These are phyloP conservation scores for Lyophyllum decastes DNA, from an alignment of 768 basidiomycete species.

Conservation along the genomic window DNA sequence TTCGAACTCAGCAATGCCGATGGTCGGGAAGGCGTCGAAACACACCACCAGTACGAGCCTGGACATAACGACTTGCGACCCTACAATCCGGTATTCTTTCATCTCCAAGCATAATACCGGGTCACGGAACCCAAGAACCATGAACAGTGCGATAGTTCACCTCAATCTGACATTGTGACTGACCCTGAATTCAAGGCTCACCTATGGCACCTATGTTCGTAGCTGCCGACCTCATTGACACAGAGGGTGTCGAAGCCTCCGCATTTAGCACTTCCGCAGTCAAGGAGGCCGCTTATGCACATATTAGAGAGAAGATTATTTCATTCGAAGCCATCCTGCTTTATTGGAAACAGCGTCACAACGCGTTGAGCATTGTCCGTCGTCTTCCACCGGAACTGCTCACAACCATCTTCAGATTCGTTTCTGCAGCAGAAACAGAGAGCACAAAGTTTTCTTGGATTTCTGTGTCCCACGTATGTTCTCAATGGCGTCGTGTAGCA, in stretches of 20 bases:
- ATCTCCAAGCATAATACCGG: no score
- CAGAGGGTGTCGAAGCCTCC: not conserved
- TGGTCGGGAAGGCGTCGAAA: no score
- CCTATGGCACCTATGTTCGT: no score
- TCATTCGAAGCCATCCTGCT: not conserved
- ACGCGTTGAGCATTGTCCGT: not conserved
- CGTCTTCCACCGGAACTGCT: not conserved
- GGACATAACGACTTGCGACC: no score
- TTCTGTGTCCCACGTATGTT: conserved; percentile 1
- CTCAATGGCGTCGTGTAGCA: conserved; percentile 7
- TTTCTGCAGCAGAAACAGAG: not conserved
- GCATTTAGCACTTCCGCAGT: not conserved
- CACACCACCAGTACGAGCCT: no score
- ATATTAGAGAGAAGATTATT: not conserved
- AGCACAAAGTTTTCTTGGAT: not conserved
- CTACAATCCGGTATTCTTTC: no score
- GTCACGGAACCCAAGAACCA: no score
- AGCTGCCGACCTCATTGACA: no score
- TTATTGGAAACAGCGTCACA: not conserved
- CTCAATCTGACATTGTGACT: no score
- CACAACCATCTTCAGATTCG: not conserved
- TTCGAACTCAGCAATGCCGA: no score
- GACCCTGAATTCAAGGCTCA: no score
- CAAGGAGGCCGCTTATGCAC: not conserved
- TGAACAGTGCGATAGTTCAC: no score